phyloP scores from a whole-genome alignment of 441 rosid genomes.

The Pelargonium citronellum region DNA sequence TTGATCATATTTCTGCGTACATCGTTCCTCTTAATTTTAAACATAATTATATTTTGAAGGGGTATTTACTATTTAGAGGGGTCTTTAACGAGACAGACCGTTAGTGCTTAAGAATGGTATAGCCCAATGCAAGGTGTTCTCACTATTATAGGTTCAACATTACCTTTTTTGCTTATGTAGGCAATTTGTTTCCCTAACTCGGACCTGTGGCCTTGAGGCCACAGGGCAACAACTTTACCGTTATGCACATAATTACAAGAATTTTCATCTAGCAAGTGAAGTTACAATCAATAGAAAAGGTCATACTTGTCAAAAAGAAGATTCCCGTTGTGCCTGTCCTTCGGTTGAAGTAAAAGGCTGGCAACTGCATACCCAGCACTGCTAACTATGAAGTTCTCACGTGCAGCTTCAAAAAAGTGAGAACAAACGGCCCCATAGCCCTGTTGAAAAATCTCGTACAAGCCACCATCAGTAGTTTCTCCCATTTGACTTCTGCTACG shows the following conservation, averaged over 20 bases:
- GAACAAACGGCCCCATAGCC: slow-evolving; percentile 94
- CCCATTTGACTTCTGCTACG: slow-evolving; percentile 99
- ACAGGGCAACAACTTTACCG: too few species aligned
- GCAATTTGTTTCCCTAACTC: too few species aligned
- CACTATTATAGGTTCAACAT: too few species aligned
- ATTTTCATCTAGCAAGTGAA: background rate
- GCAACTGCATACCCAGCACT: slow-evolving; percentile 99
- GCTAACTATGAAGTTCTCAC: slow-evolving; percentile 85
- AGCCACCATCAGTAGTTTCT: slow-evolving; percentile 96
- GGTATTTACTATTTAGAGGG: background rate
- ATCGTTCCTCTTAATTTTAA: too few species aligned
- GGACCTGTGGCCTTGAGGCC: too few species aligned
- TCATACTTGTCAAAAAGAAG: slow-evolving; percentile 84
- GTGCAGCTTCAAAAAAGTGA: slow-evolving; percentile 75
- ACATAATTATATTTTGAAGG: background rate
- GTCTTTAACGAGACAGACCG: too few species aligned
- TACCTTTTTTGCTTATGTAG: too few species aligned
- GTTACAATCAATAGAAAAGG: background rate
- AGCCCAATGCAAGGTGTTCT: too few species aligned
- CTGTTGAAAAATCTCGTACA: slow-evolving; percentile 95
- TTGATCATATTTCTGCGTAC: background rate
- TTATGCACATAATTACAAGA: background rate
- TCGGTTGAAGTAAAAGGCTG: slow-evolving; percentile 91
- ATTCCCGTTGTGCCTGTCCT: slow-evolving; percentile 98
- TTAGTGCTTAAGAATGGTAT: too few species aligned